Evolutionary conservation across 2,329 filamentous ascomycete species (phyloP).

Genomic region (Pseudogymnoascus sp.): DNA sequence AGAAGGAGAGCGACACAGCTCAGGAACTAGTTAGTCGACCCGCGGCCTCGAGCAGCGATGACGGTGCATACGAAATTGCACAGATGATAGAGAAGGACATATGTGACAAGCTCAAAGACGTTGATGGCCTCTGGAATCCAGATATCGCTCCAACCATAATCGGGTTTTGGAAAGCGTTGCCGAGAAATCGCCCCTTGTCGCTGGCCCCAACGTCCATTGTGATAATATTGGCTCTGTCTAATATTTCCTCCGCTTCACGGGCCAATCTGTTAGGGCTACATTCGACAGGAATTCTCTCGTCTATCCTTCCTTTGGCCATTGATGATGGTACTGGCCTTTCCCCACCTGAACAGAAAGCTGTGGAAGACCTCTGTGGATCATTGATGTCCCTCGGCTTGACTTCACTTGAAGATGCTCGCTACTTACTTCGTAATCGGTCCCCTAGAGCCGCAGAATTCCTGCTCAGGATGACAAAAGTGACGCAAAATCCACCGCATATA

Average conservation of each 20-base stretch:
- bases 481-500: constrained; percentile 74
- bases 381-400: constrained; percentile 71
- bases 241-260: constrained; percentile 54
- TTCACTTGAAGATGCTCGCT: constrained; percentile 73
- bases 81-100: constrained; percentile 33
- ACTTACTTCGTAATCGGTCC: constrained; percentile 52
- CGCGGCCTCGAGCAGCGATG: not conserved
- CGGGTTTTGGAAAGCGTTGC: constrained; percentile 57
- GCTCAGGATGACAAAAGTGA: constrained; percentile 64
- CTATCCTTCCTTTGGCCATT: constrained; percentile 58
- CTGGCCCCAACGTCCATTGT: constrained; percentile 53
- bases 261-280: constrained; percentile 68
- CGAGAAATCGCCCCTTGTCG: constrained; percentile 37
- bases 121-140: constrained; percentile 49
- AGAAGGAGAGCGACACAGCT: not conserved
- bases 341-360: constrained; percentile 48
- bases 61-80: constrained; percentile 22
- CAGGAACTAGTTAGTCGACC: not conserved
- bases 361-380: constrained; percentile 60
- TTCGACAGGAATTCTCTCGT: constrained; percentile 61
- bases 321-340: constrained; percentile 43
- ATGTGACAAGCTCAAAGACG: constrained; percentile 42
- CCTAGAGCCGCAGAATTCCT: constrained; percentile 59
- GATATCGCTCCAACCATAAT: constrained; percentile 57
- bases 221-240: constrained; percentile 41